phyloP scores from a whole-genome alignment of 768 basidiomycete species.

The Serendipita sp. region DNA sequence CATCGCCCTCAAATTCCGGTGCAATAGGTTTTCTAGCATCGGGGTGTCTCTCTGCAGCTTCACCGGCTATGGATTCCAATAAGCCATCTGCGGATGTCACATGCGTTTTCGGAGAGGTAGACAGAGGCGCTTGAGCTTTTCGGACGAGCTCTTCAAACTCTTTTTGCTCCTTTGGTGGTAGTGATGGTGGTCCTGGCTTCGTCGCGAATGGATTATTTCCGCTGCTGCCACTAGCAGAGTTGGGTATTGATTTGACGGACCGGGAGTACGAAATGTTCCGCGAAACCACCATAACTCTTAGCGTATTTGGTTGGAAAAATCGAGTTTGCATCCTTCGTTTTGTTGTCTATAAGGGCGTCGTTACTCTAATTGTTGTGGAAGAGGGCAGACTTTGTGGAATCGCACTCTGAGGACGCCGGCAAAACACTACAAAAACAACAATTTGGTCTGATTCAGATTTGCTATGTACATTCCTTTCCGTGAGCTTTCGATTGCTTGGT shows the following conservation, averaged over 20 bases:
- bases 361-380: too few species aligned
- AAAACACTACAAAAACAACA: not conserved
- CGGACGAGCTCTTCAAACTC: constrained; percentile 78
- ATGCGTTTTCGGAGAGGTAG: constrained; percentile 28
- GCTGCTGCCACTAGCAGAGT: too few species aligned
- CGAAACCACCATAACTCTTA: too few species aligned
- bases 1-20: constrained; percentile 61
- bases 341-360: too few species aligned
- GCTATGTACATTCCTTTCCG: not conserved
- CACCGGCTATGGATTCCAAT: constrained; percentile 17
- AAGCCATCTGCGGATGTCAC: constrained; percentile 19
- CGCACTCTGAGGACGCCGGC: too few species aligned
- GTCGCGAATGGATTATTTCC: constrained; percentile 5
- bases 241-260: too few species aligned
- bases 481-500: too few species aligned
- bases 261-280: too few species aligned
- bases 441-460: not conserved
- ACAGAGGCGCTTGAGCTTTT: constrained; percentile 19
- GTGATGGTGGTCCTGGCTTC: constrained; percentile 52
- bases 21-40: constrained; percentile 44
- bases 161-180: constrained; percentile 59
- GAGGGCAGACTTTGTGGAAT: too few species aligned
- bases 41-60: constrained; percentile 37
- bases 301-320: too few species aligned
- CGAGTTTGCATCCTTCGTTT: too few species aligned